A percentile compares a stretch with the other conserved stretches of the same genome.
Evolutionary conservation across 1,139 yeast species (phyloP).

Genomic region (Yamadazyma triangularis): DNA sequence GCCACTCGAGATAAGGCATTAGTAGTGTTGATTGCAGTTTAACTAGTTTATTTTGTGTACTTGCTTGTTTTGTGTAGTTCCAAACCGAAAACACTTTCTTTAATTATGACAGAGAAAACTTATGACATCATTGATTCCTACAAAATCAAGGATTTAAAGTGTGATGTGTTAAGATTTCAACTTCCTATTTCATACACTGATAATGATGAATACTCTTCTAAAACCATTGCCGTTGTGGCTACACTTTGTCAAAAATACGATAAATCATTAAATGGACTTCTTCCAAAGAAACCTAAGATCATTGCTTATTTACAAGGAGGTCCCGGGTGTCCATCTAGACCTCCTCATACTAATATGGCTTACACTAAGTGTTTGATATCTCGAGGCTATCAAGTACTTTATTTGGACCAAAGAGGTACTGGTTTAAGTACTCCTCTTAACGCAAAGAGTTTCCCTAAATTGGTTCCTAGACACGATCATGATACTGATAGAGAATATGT

Average conservation of each 20-base stretch:
- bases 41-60: no score
- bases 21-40: no score
- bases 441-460: conserved; percentile 18
- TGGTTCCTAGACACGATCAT: conserved; percentile 14
- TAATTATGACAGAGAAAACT: conserved; percentile 4
- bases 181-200: conserved; percentile 25
- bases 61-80: no score
- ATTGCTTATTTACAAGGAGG: conserved; percentile 54
- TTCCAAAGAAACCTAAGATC: conserved; percentile 28
- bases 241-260: conserved; percentile 31
- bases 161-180: conserved; percentile 20
- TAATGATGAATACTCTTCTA: conserved; percentile 4
- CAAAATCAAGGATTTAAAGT: conserved; percentile 21
- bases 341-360: conserved; percentile 31
- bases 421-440: conserved; percentile 49
- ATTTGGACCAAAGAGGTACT: conserved; percentile 57
- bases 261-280: conserved; percentile 8
- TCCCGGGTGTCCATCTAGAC: conserved; percentile 50
- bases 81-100: no score
- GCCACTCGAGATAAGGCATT: no score
- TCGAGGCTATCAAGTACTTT: conserved; percentile 43
- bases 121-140: conserved; percentile 23
- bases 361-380: conserved; percentile 35
- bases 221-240: conserved; percentile 26
- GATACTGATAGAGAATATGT: conserved; percentile 15